phyloP scores from a whole-genome alignment of 768 basidiomycete species.

The Phylloporus arenicola region DNA sequence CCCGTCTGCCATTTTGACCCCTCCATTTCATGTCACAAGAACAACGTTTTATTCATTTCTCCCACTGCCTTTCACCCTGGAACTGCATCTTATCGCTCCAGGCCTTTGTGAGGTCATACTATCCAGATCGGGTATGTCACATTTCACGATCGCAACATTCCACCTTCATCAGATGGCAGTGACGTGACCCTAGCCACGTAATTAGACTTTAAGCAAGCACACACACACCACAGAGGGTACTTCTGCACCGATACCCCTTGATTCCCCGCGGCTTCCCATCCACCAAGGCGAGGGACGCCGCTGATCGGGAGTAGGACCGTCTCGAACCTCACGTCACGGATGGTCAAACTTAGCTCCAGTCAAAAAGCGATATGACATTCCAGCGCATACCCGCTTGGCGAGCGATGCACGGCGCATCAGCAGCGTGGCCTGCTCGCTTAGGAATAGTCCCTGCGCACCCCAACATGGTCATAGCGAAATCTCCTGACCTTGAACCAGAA shows the following conservation, averaged over 20 bases:
- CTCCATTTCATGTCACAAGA: background rate
- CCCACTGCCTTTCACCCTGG: slow-evolving; percentile 17
- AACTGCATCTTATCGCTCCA: slow-evolving; percentile 22
- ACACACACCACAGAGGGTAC: slow-evolving; percentile 21
- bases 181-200: slow-evolving; percentile 32
- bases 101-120: slow-evolving; percentile 26
- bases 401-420: slow-evolving; percentile 29
- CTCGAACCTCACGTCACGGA: slow-evolving; percentile 12
- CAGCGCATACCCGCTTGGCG: slow-evolving; percentile 5
- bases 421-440: slow-evolving; percentile 24
- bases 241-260: slow-evolving; percentile 14
- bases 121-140: slow-evolving; percentile 23
- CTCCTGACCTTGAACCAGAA: background rate
- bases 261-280: slow-evolving; percentile 26
- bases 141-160: slow-evolving; percentile 7
- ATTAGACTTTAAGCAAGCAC: slow-evolving; percentile 35
- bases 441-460: slow-evolving; percentile 10
- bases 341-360: background rate
- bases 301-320: background rate
- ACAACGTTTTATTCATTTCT: slow-evolving; percentile 34
- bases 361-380: slow-evolving; percentile 11
- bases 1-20: slow-evolving; percentile 5
- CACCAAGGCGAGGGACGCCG: slow-evolving; percentile 7
- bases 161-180: slow-evolving; percentile 17
- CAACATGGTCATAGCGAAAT: slow-evolving; percentile 18